A percentile compares a stretch with the other conserved stretches of the same genome.
These are phyloP conservation scores for Barnettozyma vustinii DNA, from an alignment of 805 yeast species.

Conservation along the genomic window DNA sequence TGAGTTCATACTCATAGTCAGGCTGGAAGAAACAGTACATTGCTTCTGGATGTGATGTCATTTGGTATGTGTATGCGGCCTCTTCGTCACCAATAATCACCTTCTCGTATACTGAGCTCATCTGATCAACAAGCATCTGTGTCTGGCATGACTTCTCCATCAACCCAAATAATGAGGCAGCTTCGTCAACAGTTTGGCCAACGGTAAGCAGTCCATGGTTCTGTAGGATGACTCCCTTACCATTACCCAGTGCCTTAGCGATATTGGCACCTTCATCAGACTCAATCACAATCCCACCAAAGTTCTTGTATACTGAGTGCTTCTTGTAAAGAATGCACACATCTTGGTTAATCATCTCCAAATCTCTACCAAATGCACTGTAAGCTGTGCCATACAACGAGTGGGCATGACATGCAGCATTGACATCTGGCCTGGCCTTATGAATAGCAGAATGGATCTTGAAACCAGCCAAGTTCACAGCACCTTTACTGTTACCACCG, in stretches of 20 bases:
- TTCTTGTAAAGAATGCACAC: constrained; percentile 59
- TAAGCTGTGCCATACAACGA: constrained; percentile 60
- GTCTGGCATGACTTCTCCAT: constrained; percentile 62
- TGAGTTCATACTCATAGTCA: constrained; percentile 49
- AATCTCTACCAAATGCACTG: constrained; percentile 56
- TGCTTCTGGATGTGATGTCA: constrained; percentile 60
- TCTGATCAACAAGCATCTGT: constrained; percentile 60
- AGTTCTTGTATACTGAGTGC: constrained; percentile 60
- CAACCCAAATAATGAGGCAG: constrained; percentile 58
- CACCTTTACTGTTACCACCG: constrained; percentile 46
- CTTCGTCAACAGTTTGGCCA: constrained; percentile 68
- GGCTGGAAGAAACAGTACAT: constrained; percentile 71
- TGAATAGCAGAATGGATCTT: constrained; percentile 65
- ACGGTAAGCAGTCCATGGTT: constrained; percentile 73
- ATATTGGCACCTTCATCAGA: constrained; percentile 55
- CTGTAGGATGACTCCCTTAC: constrained; percentile 53
- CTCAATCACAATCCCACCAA: constrained; percentile 77
- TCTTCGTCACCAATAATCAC: constrained; percentile 49
- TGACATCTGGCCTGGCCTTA: constrained; percentile 61
- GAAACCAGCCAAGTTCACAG: constrained; percentile 66
- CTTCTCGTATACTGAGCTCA: constrained; percentile 33
- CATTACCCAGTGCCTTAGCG: constrained; percentile 53
- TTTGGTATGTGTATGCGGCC: constrained; percentile 59
- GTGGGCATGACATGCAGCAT: constrained; percentile 71
- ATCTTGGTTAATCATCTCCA: constrained; percentile 81